These are phyloP conservation scores for Dentipellis fragilis DNA, from an alignment of 768 basidiomycete genomes.

Conservation along the genomic window DNA sequence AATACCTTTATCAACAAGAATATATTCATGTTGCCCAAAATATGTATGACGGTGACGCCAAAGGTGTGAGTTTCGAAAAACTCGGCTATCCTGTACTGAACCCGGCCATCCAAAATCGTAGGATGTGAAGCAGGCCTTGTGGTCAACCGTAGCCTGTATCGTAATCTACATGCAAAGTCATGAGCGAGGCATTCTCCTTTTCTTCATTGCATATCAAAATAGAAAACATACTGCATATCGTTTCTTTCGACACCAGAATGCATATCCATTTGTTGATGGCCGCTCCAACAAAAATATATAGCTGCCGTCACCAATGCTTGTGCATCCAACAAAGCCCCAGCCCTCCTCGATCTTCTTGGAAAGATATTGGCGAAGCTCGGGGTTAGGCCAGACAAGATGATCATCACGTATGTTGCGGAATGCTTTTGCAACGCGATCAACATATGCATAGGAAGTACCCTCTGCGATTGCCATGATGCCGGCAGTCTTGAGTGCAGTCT, in stretches of 20 bases:
- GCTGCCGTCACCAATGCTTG: constrained; percentile 17
- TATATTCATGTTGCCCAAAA: constrained; percentile 12
- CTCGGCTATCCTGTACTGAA: constrained; percentile 10
- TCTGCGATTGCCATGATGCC: constrained; percentile 15
- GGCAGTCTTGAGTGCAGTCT: constrained; percentile 6
- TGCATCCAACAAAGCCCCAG: constrained; percentile 16
- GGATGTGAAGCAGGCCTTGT: constrained; percentile 9
- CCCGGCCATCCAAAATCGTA: constrained; percentile 19
- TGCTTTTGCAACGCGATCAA: constrained; percentile 12
- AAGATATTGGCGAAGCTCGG: constrained; percentile 1
- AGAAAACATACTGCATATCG: constrained; percentile 11
- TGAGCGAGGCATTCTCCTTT: too few species aligned
- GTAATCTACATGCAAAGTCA: too few species aligned
- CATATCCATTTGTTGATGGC: constrained; percentile 9
- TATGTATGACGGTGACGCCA: constrained; percentile 9
- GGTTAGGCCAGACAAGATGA: constrained; percentile 1
- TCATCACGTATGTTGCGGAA: not conserved
- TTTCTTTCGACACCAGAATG: constrained; percentile 15
- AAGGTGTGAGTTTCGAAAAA: constrained; percentile 16
- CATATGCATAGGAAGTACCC: constrained; percentile 16
- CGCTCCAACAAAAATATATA: constrained; percentile 12
- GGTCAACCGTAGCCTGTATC: constrained; percentile 17
- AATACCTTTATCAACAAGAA: constrained; percentile 13
- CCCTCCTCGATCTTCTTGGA: constrained; percentile 5
- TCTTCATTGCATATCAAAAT: not conserved